These are phyloP conservation scores for Leishmania mexicana DNA, from an alignment of 208 protist species.

Conservation along the genomic window DNA sequence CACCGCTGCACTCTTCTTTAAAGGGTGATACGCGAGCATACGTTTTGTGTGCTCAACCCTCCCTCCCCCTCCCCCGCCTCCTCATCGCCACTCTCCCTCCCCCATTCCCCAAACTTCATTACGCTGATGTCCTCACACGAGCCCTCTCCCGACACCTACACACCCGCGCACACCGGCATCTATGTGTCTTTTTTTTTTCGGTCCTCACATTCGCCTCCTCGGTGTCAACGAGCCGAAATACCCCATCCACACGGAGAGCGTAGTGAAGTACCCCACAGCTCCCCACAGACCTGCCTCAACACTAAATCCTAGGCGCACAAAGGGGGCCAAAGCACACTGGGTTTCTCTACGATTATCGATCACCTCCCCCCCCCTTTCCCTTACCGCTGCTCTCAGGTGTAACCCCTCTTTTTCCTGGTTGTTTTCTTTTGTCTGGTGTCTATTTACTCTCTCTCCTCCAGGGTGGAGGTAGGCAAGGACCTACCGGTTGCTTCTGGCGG, in stretches of 20 bases:
- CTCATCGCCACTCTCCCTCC: not conserved
- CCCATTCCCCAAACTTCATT: not conserved
- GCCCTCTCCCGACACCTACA: not conserved
- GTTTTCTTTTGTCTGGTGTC: slow-evolving; percentile 10
- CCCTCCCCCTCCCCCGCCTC: not conserved
- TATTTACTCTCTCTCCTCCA: slow-evolving; percentile 4
- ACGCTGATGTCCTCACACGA: not conserved
- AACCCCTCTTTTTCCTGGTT: not conserved
- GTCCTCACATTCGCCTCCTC: not conserved
- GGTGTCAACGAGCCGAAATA: not conserved
- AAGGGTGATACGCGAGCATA: not conserved
- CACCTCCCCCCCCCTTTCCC: no score
- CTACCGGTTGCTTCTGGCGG: not conserved
- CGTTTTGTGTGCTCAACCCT: not conserved
- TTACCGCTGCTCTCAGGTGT: not conserved
- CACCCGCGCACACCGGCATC: not conserved
- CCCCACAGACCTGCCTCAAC: not conserved
- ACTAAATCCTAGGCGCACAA: not conserved
- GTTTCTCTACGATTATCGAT: slow-evolving; percentile 1
- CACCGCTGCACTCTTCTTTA: not conserved
- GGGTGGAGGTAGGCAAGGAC: not conserved
- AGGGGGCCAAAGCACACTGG: not conserved
- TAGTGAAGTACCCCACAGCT: not conserved
- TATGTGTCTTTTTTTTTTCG: not conserved
- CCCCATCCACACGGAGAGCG: not conserved